A percentile compares a stretch with the other conserved stretches of the same genome.
Evolutionary conservation across 163 green algal genomes (phyloP).

Genomic region (Chlamydomonas reinhardtii): DNA sequence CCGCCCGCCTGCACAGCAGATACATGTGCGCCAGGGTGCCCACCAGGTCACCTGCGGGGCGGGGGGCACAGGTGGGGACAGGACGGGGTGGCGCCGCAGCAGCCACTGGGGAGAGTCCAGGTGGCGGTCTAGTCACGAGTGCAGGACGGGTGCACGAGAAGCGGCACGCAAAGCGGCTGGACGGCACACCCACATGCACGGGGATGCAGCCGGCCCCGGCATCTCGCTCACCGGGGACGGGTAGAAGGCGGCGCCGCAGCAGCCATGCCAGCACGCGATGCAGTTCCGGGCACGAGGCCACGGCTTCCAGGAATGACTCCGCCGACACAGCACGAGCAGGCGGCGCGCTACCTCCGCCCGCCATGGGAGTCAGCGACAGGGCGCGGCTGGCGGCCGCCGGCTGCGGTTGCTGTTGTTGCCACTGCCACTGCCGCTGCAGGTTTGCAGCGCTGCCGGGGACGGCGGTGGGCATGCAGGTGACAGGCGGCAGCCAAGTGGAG

Average conservation of each 20-base stretch:
- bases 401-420: background rate
- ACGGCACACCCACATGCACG: too few relatives aligned
- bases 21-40: conserved; percentile 3
- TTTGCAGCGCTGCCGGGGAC: too few relatives aligned
- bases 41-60: conserved; percentile 1
- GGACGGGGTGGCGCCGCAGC: too few relatives aligned
- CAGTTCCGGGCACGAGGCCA: background rate
- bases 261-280: background rate
- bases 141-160: too few relatives aligned
- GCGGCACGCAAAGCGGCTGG: too few relatives aligned
- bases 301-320: background rate
- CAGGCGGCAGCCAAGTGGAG: background rate
- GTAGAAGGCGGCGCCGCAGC: background rate
- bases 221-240: background rate
- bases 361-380: too few relatives aligned
- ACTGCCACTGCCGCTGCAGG: background rate
- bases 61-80: too few relatives aligned
- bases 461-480: background rate
- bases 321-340: background rate
- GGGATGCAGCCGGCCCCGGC: too few relatives aligned
- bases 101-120: too few relatives aligned
- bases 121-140: too few relatives aligned
- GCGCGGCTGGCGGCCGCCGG: too few relatives aligned
- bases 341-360: too few relatives aligned
- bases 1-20: background rate